phyloP scores from a whole-genome alignment of 2,329 filamentous ascomycete genomes.

The Graphilbum sp. region DNA sequence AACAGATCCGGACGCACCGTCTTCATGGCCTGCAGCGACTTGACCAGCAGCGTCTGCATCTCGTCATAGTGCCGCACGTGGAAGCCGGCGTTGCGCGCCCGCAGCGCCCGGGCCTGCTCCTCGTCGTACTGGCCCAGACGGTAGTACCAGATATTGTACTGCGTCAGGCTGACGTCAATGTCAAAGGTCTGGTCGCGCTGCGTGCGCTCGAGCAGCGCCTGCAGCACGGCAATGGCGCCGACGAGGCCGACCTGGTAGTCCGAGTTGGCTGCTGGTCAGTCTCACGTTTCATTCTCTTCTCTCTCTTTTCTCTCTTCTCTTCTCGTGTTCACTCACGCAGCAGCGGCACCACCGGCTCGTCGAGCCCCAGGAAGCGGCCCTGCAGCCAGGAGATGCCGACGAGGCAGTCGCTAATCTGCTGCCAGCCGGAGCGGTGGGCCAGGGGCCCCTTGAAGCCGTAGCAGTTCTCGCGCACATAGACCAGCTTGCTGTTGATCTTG shows the following conservation, averaged over 20 bases:
- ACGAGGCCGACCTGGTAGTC: not conserved
- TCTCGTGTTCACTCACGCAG: conserved; percentile 28
- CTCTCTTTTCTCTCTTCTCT: too few species aligned
- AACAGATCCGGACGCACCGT: not conserved
- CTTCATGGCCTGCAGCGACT: not conserved
- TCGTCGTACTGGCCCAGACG: not conserved
- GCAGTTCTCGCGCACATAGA: conserved; percentile 31
- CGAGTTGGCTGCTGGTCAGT: not conserved
- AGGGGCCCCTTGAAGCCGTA: conserved; percentile 30
- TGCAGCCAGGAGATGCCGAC: conserved; percentile 45
- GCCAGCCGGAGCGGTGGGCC: conserved; percentile 27
- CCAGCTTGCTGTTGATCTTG: conserved; percentile 20
- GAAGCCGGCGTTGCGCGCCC: not conserved
- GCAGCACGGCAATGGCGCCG: not conserved
- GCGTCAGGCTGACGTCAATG: not conserved
- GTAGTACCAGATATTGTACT: not conserved
- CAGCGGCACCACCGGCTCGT: conserved; percentile 49
- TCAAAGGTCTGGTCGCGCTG: not conserved
- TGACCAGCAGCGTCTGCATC: not conserved
- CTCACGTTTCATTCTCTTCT: too few species aligned
- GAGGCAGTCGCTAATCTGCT: conserved; percentile 26
- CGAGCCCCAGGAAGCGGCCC: conserved; percentile 41
- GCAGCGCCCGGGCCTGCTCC: not conserved
- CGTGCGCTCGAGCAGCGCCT: not conserved
- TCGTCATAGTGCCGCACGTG: not conserved